Percentiles rank a stretch among this genome's conserved stretches.
These are phyloP conservation scores for Heterobasidion occidentale DNA, from an alignment of 1,284 basidiomycete species.

Conservation along the genomic window DNA sequence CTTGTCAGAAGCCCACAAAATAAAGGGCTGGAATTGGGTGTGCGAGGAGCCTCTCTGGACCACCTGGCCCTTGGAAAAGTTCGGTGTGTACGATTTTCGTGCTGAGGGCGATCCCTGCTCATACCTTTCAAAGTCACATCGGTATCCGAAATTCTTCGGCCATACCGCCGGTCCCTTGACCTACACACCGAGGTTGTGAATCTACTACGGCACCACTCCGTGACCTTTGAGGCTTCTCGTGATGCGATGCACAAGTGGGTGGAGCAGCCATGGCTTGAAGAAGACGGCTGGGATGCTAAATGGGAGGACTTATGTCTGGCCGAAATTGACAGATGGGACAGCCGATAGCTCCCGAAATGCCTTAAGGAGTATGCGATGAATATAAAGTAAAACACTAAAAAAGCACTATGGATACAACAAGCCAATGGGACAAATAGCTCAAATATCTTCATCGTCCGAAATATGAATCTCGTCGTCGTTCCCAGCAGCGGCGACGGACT, in stretches of 20 bases:
- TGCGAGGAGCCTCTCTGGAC: constrained; percentile 64
- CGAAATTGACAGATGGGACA: constrained; percentile 67
- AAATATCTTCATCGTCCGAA: constrained; percentile 68
- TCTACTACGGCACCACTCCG: constrained; percentile 51
- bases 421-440: constrained; percentile 10
- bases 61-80: constrained; percentile 73
- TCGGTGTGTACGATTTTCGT: constrained; percentile 37
- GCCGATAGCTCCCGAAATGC: constrained; percentile 9
- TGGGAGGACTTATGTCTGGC: constrained; percentile 72
- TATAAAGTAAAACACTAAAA: constrained; percentile 1
- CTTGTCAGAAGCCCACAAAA: constrained; percentile 57
- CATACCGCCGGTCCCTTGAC: constrained; percentile 62
- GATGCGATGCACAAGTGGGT: constrained; percentile 55
- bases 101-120: background rate
- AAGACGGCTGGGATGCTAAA: constrained; percentile 55
- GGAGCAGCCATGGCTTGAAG: constrained; percentile 55
- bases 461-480: constrained; percentile 82
- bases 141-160: constrained; percentile 45
- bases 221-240: constrained; percentile 61
- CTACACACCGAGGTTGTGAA: constrained; percentile 49
- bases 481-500: constrained; percentile 21
- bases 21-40: constrained; percentile 64
- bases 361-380: background rate
- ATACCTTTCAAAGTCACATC: constrained; percentile 36
- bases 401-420: constrained; percentile 5